phyloP scores from a whole-genome alignment of 2,329 filamentous ascomycete species.

The Cytospora chrysosperma region DNA sequence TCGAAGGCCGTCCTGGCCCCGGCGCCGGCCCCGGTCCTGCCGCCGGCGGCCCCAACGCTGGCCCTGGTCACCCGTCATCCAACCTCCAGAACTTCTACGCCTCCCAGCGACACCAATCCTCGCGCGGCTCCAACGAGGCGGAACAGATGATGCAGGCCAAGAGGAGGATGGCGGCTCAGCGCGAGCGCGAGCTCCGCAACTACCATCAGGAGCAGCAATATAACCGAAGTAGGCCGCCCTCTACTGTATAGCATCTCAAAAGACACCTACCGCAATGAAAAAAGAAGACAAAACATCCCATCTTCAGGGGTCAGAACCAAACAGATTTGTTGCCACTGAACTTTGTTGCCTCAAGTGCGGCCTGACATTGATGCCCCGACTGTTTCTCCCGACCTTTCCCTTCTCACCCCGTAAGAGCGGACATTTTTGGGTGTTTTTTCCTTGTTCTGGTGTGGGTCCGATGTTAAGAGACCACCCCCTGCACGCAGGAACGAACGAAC shows the following conservation, averaged over 20 bases:
- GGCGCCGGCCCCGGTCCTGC: slow-evolving; percentile 48
- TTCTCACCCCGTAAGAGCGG: slow-evolving; percentile 30
- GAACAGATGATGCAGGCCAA: slow-evolving; percentile 99
- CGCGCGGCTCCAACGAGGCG: slow-evolving; percentile 82
- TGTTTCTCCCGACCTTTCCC: slow-evolving; percentile 28
- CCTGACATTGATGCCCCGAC: slow-evolving; percentile 17
- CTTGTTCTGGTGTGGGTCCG: neutral
- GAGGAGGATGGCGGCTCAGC: slow-evolving; percentile 97
- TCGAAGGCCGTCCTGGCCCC: slow-evolving; percentile 60
- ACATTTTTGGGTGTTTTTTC: neutral
- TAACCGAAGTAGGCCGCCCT: slow-evolving; percentile 94
- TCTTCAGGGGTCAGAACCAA: slow-evolving; percentile 30
- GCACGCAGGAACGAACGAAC: slow-evolving; percentile 22
- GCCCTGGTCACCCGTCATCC: slow-evolving; percentile 38
- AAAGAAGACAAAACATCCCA: slow-evolving; percentile 36
- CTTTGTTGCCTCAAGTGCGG: slow-evolving; percentile 25
- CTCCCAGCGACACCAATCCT: slow-evolving; percentile 84
- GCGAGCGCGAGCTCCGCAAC: slow-evolving; percentile 98
- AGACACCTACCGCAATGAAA: slow-evolving; percentile 41
- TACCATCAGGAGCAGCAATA: slow-evolving; percentile 99
- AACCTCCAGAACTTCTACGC: slow-evolving; percentile 94
- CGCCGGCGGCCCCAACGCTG: slow-evolving; percentile 49
- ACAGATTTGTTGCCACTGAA: slow-evolving; percentile 16
- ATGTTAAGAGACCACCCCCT: slow-evolving; percentile 24
- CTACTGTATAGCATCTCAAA: slow-evolving; percentile 64